Base-by-base conservation (phyloP, 2,329 filamentous ascomycete species). In the Fusarium sp. region DNA sequence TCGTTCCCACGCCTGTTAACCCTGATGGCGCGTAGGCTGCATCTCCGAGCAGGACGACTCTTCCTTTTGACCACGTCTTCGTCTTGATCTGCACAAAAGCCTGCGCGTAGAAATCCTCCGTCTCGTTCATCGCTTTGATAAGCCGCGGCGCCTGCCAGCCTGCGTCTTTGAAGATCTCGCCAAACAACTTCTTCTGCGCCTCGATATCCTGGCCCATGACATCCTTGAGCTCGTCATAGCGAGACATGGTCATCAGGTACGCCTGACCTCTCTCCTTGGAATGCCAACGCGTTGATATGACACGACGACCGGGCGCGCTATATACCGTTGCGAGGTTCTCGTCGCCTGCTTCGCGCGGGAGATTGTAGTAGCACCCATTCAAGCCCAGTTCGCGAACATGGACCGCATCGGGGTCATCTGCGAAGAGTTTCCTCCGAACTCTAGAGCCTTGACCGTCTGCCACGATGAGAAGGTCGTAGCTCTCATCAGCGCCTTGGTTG, bases 1-100 rank as follows among this genome's bases (percentile, higher is more conserved):
- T 81, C 3, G 83, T 85, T 15, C 84, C 84, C 77, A 84, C 81
- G 1, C 85, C 85, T 0, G 82, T 82, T 8, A 82, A 63, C 4
- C 80, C 79, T 1, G 82, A 82, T 0, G 83, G 82, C 22, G 78
- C 81, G 65, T 82, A 82, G 3, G 75, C 83, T 17, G 85, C 82
- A 60, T 88, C 85, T 6, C 84, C 85, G 0, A 87, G 51, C 0
- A 85, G 71, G 0, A 80, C 79, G 9, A 84, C 80, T n/a, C 73
- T 50, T 4, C 75, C 80, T 6, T 73, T 75, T 17, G 67, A 76
- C 76, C 79, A 79, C 4, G 48, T 71, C 3, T 75, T 70, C 52
- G 78, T 70, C 41, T 78, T 80, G 19, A 88, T 78, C 47, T 82
- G 81, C 0, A 76, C 81, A 6, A 83, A 65, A 7, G 78, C 68